Evolutionary conservation across 176 grass and related monocot genomes (phyloP).

Genomic region (Paspalum notatum): DNA sequence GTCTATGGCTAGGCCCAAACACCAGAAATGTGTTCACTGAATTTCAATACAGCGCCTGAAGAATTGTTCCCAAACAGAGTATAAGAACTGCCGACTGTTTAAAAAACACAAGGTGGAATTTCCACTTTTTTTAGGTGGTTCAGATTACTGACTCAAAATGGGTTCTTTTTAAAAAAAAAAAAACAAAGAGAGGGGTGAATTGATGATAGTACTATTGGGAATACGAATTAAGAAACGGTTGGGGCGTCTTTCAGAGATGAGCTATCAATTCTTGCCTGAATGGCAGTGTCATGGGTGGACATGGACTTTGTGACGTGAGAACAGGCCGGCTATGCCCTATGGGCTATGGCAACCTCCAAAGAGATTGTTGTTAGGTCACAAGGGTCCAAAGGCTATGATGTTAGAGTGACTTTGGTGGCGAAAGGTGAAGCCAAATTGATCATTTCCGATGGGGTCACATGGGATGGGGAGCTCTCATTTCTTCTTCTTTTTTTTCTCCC

Average conservation of each 20-base stretch:
- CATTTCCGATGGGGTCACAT: constrained; percentile 18
- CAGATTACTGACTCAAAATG: too few relatives aligned
- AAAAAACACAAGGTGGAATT: too few relatives aligned
- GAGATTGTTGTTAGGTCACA: constrained; percentile 18
- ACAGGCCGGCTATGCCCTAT: not conserved
- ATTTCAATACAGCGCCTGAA: not conserved
- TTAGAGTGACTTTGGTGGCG: constrained; percentile 22
- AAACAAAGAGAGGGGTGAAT: too few relatives aligned
- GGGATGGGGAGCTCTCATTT: not conserved
- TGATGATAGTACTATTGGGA: too few relatives aligned
- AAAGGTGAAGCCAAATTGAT: constrained; percentile 32
- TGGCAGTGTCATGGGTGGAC: not conserved
- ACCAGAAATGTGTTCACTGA: not conserved
- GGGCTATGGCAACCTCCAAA: not conserved
- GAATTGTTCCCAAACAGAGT: too few relatives aligned
- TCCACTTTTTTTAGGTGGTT: too few relatives aligned
- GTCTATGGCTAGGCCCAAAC: not conserved
- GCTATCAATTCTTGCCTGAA: constrained; percentile 14
- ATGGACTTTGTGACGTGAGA: not conserved
- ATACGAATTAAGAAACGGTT: constrained; percentile 26
- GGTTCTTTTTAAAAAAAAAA: too few relatives aligned
- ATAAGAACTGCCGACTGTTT: too few relatives aligned
- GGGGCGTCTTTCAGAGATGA: constrained; percentile 29
- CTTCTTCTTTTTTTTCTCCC: too few relatives aligned
- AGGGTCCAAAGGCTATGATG: constrained; percentile 36